Percentiles rank a stretch among this genome's conserved stretches.
Conservation (phyloP, 768 basidiomycete species). For the Rhizopogon vesiculosus region DNA sequence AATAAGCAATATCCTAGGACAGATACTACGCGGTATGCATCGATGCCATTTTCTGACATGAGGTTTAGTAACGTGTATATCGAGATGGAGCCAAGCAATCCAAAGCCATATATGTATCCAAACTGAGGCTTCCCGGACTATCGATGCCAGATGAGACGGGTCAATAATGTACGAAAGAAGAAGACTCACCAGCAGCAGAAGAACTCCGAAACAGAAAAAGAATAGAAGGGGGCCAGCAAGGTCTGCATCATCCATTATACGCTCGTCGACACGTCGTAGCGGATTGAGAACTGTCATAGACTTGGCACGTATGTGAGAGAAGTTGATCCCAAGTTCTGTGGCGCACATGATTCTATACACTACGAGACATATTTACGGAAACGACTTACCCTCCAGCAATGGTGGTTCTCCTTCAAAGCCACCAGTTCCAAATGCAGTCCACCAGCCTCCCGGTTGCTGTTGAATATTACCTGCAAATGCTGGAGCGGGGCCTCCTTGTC, state of each 20-base stretch:
- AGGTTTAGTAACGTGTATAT: conserved; percentile 94
- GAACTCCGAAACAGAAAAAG: conserved; percentile 91
- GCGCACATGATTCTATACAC: not conserved
- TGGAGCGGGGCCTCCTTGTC: conserved; percentile 39
- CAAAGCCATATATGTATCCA: conserved; percentile 97
- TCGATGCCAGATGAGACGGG: not conserved
- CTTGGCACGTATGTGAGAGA: conserved; percentile 91
- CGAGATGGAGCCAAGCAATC: conserved; percentile 86
- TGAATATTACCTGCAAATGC: conserved; percentile 73
- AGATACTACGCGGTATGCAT: conserved; percentile 91
- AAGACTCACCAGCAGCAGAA: conserved; percentile 79
- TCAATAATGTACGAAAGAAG: not conserved
- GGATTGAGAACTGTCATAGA: conserved; percentile 96
- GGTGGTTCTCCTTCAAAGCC: conserved; percentile 96
- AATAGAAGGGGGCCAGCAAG: conserved; percentile 94
- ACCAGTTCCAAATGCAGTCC: conserved; percentile 94
- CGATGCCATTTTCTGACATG: conserved; percentile 94
- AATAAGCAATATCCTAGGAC: conserved; percentile 96
- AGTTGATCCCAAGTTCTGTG: conserved; percentile 95
- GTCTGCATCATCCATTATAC: conserved; percentile 99
- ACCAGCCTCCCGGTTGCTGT: conserved; percentile 67
- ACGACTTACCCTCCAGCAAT: conserved; percentile 77
- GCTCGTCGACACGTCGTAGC: conserved; percentile 73
- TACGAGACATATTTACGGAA: not conserved
- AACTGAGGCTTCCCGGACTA: conserved; percentile 99